Evolutionary conservation across 495 filamentous ascomycete genomes (phyloP).

Genomic region (Schizothecium vesticola): DNA sequence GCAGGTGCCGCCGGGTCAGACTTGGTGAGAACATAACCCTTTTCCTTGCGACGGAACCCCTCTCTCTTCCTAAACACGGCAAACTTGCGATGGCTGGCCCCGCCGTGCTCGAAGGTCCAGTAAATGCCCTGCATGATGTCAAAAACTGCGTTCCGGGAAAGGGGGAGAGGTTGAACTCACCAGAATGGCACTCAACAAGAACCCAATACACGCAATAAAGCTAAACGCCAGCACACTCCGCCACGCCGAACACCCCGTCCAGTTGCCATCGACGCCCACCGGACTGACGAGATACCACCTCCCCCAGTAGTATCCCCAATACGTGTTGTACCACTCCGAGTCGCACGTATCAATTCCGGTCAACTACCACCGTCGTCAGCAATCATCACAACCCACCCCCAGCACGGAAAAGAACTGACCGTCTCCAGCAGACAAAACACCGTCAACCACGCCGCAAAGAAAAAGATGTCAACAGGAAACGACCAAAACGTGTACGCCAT

Average conservation of each 20-base stretch:
- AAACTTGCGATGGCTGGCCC: not conserved
- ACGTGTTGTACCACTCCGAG: conserved; percentile 10
- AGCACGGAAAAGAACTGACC: conserved; percentile 6
- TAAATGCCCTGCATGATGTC: conserved; percentile 5
- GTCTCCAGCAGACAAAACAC: conserved; percentile 17
- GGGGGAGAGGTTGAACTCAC: conserved; percentile 1
- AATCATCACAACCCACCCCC: not conserved
- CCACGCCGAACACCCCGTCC: conserved; percentile 18
- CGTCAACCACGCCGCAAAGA: conserved; percentile 18
- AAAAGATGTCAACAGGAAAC: conserved; percentile 16
- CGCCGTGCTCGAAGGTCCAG: conserved; percentile 9
- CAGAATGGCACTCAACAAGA: conserved; percentile 12
- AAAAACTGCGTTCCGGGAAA: not conserved
- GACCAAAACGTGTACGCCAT: conserved; percentile 17
- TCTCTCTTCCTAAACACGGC: not conserved
- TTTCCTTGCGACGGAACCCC: not conserved
- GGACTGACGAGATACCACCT: conserved; percentile 12
- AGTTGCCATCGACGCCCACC: conserved; percentile 14
- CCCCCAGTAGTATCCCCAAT: conserved; percentile 27
- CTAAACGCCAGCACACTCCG: conserved; percentile 21
- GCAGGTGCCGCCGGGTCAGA: not conserved
- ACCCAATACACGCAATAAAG: conserved; percentile 13
- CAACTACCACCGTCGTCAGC: conserved; percentile 2
- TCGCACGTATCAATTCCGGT: conserved; percentile 13
- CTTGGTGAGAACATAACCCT: not conserved